These are phyloP conservation scores for Myriosclerotinia curreyana DNA, from an alignment of 2,329 filamentous ascomycete species.

Conservation along the genomic window DNA sequence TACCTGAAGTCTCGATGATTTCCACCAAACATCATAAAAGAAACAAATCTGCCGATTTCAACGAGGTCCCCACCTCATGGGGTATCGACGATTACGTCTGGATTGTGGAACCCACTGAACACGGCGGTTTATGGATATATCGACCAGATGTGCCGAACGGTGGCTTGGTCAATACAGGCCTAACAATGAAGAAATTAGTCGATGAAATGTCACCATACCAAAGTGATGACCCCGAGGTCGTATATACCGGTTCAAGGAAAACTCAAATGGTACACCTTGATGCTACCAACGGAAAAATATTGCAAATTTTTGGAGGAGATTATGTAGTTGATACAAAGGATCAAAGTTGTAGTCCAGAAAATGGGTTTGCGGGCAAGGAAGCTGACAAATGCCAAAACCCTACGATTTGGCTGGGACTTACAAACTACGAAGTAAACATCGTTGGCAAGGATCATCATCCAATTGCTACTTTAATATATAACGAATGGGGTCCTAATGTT, in stretches of 20 bases:
- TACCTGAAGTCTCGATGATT: constrained; percentile 60
- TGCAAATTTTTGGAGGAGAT: constrained; percentile 78
- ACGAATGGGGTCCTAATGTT: constrained; percentile 93
- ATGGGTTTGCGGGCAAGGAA: constrained; percentile 45
- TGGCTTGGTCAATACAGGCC: constrained; percentile 62
- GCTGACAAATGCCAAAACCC: constrained; percentile 75
- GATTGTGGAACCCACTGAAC: constrained; percentile 88
- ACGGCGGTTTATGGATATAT: constrained; percentile 86
- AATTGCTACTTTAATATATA: constrained; percentile 87
- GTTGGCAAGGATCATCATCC: constrained; percentile 70
- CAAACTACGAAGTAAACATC: constrained; percentile 87
- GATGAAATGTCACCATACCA: constrained; percentile 77
- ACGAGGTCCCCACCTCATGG: constrained; percentile 49
- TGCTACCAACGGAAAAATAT: constrained; percentile 75
- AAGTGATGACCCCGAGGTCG: constrained; percentile 70
- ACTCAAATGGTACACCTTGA: constrained; percentile 87
- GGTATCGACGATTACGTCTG: constrained; percentile 84
- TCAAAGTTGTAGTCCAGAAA: constrained; percentile 71
- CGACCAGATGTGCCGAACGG: constrained; percentile 59
- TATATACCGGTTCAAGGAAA: constrained; percentile 89
- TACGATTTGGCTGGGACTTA: constrained; percentile 78
- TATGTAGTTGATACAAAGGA: constrained; percentile 62
- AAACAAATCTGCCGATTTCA: constrained; percentile 59
- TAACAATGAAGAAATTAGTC: constrained; percentile 84
- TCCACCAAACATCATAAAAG: constrained; percentile 79